A percentile compares a stretch with the other conserved stretches of the same genome.
Conservation (phyloP, 169 alveolate species). For the Cryptosporidium xiaoi region DNA sequence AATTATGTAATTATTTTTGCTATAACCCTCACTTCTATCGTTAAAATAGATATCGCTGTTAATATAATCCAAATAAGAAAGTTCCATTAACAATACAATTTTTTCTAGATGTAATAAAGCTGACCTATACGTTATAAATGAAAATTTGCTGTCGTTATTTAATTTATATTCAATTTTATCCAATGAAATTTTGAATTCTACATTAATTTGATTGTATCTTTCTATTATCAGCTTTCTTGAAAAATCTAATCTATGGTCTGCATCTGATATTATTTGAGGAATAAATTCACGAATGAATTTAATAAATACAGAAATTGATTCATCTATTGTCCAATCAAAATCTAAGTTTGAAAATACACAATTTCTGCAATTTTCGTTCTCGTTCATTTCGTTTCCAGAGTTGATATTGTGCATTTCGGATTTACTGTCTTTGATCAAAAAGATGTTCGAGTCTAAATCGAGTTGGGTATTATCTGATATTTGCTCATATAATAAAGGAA, state of each 20-base stretch:
- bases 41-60: too few species aligned
- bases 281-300: slow-evolving; percentile 50
- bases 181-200: slow-evolving; percentile 17
- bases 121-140: slow-evolving; percentile 3
- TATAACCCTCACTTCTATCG: not conserved
- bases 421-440: not conserved
- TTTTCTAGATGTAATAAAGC: slow-evolving; percentile 27
- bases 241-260: slow-evolving; percentile 4
- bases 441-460: not conserved
- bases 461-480: slow-evolving; percentile 14
- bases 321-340: slow-evolving; percentile 53
- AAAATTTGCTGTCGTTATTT: too few species aligned
- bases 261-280: slow-evolving; percentile 21
- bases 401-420: too few species aligned
- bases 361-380: slow-evolving; percentile 10
- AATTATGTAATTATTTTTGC: not conserved
- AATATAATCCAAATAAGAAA: slow-evolving; percentile 10
- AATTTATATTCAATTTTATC: not conserved
- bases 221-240: slow-evolving; percentile 47
- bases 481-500: slow-evolving; percentile 43
- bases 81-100: slow-evolving; percentile 29
- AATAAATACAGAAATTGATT: slow-evolving; percentile 45
- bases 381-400: not conserved
- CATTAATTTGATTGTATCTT: slow-evolving; percentile 30
- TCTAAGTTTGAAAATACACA: slow-evolving; percentile 19